Base-by-base conservation (phyloP, 306 rosid genomes). In the Gastrolobium bilobum region DNA sequence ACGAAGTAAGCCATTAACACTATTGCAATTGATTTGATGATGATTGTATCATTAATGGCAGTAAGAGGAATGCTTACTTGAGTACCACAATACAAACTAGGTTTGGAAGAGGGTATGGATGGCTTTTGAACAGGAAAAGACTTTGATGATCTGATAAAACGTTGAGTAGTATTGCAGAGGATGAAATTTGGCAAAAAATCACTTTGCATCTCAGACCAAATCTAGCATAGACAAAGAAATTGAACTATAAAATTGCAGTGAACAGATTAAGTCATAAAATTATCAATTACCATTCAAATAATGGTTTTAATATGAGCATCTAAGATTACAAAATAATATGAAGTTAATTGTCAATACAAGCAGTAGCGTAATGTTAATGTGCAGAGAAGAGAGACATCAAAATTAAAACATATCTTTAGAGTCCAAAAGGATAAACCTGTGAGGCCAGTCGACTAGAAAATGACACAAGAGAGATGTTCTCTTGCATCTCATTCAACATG, bases 401-500 rank as follows among this genome's bases (percentile, higher is more conserved):
- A 67, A 66, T 37, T 4, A 56, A 73, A 77, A 40, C 13, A 66
- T 8, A 52, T 56, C 38, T 66, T 67, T 73, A 71, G 68, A 54
- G 76, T 76, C 51, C 75, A 73, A n/a, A 84, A 58, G 64, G 44
- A 71, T 75, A 71, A 78, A 95, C 99, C 99, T 95, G 99, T 4
- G 98, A 95, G 74, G 97, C 96, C 81, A 95, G 89, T 73, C 99
- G 91, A 79, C 99, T 87, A 60, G 98, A 95, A 89, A 92, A 95
- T 79, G 99, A 95, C 69, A 95, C 94, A 10, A 92, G 99, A 53
- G 99, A 95, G 42, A 91, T 85, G 84, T 92, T 92, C 86, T 95
- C 99, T 89, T 95, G 98, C 97, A 92, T 92, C 96, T 92, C 99
- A 86, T 88, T 95, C 89, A 95, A 79, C 90, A 91, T 91, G 63